Percentiles rank a stretch among this genome's conserved stretches.
phyloP scores from a whole-genome alignment of 1,284 basidiomycete species.

The Papiliotrema flavescens region DNA sequence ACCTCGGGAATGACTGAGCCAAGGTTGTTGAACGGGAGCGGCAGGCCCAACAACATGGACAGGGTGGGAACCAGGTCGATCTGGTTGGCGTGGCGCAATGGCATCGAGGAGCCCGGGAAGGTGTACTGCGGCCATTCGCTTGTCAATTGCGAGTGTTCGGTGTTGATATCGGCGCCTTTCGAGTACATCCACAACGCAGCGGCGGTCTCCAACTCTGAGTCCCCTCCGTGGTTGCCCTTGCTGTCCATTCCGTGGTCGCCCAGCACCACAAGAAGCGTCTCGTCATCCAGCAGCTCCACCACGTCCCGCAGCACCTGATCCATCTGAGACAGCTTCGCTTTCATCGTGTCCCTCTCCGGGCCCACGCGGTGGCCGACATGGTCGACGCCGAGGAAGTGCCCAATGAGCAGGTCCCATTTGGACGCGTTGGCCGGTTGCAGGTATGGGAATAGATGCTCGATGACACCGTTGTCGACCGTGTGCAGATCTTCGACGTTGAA shows the following conservation, averaged over 20 bases:
- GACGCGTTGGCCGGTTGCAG: conserved; percentile 54
- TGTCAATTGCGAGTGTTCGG: conserved; percentile 42
- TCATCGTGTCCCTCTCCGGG: conserved; percentile 82
- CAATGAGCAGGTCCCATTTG: conserved; percentile 77
- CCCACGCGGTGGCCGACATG: conserved; percentile 95
- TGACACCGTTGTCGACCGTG: conserved; percentile 89
- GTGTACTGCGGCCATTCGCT: conserved; percentile 49
- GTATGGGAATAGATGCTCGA: conserved; percentile 74
- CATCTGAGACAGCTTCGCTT: conserved; percentile 80
- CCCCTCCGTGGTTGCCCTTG: conserved; percentile 93
- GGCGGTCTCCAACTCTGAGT: conserved; percentile 78
- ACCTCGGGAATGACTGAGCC: conserved; percentile 88
- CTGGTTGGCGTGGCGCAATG: conserved; percentile 75
- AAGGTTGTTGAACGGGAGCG: conserved; percentile 93
- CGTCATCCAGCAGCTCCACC: conserved; percentile 63
- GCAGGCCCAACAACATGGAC: conserved; percentile 84
- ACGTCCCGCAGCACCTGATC: conserved; percentile 70
- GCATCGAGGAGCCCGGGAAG: conserved; percentile 60
- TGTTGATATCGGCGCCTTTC: conserved; percentile 52
- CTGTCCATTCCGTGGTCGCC: conserved; percentile 98
- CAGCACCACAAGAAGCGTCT: conserved; percentile 84
- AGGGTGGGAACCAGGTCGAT: conserved; percentile 91
- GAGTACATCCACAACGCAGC: conserved; percentile 90
- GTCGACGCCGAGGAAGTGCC: conserved; percentile 95
- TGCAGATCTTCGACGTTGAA: conserved; percentile 99